Conservation (phyloP, 345 rosid species). For the Arabidopsis suecica region DNA sequence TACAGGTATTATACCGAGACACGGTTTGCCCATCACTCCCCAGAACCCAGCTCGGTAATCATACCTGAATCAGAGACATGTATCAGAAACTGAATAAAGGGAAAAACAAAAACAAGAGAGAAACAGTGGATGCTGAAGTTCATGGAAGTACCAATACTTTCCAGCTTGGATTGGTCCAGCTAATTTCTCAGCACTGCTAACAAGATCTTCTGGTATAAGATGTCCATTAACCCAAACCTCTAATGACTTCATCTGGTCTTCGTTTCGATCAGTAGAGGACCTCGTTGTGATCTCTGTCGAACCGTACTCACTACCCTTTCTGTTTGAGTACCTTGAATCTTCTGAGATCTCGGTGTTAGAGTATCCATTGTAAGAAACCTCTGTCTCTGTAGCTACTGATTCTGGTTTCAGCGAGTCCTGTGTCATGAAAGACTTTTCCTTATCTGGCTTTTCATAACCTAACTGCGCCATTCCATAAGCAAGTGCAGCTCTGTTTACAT, state of each 20-base stretch:
- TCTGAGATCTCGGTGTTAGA: conserved; percentile 51
- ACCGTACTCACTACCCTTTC: conserved; percentile 51
- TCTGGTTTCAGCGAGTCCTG: conserved; percentile 51
- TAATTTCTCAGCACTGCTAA: conserved; percentile 62
- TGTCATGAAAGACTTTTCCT: conserved; percentile 43
- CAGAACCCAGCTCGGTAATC: conserved; percentile 81
- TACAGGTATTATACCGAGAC: conserved; percentile 82
- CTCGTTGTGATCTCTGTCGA: conserved; percentile 51
- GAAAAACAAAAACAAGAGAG: background rate
- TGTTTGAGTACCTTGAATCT: conserved; percentile 47
- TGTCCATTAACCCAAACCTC: conserved; percentile 67
- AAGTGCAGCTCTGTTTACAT: conserved; percentile 44
- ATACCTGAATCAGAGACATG: conserved; percentile 56
- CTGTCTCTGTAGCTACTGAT: conserved; percentile 54
- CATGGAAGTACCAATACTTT: conserved; percentile 60
- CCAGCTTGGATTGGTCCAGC: conserved; percentile 80
- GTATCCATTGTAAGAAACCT: conserved; percentile 54
- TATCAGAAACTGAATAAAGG: background rate
- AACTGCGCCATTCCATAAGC: conserved; percentile 47
- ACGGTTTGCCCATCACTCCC: conserved; percentile 69
- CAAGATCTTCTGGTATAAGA: conserved; percentile 52
- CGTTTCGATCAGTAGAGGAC: conserved; percentile 48
- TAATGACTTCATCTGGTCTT: conserved; percentile 37
- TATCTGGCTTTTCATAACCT: conserved; percentile 32
- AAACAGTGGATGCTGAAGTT: conserved; percentile 4